Conservation (phyloP, 2,329 filamentous ascomycete species). For the Diaporthe amygdali region DNA sequence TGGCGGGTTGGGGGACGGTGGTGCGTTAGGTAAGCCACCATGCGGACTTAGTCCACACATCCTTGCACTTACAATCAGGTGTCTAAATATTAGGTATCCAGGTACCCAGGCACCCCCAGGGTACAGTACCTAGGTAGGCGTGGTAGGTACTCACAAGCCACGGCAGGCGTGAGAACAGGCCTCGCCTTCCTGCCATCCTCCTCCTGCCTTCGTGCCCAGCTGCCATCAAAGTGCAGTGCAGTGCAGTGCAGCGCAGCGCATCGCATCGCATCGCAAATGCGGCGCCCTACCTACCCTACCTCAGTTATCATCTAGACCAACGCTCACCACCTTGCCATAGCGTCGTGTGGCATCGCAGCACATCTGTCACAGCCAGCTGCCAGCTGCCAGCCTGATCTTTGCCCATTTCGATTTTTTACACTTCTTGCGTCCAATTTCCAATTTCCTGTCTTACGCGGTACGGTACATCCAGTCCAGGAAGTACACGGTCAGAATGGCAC, state of each 20-base stretch:
- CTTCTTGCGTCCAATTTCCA: background rate
- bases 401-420: background rate
- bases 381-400: background rate
- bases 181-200: background rate
- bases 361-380: background rate
- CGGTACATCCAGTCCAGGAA: background rate
- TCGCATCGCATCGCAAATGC: background rate
- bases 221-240: background rate
- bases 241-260: background rate
- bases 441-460: background rate
- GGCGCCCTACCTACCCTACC: no score
- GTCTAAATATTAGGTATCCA: no score
- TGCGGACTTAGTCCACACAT: background rate
- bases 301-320: no score
- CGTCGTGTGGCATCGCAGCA: background rate
- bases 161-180: constrained; percentile 8
- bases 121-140: background rate
- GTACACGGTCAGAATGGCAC: background rate
- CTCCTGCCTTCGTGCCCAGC: background rate
- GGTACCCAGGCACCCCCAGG: background rate
- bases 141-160: background rate
- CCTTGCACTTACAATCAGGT: background rate
- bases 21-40: background rate
- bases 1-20: background rate
- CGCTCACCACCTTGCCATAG: no score